phyloP scores from a whole-genome alignment of 768 basidiomycete species.

The Boletellus ananas region DNA sequence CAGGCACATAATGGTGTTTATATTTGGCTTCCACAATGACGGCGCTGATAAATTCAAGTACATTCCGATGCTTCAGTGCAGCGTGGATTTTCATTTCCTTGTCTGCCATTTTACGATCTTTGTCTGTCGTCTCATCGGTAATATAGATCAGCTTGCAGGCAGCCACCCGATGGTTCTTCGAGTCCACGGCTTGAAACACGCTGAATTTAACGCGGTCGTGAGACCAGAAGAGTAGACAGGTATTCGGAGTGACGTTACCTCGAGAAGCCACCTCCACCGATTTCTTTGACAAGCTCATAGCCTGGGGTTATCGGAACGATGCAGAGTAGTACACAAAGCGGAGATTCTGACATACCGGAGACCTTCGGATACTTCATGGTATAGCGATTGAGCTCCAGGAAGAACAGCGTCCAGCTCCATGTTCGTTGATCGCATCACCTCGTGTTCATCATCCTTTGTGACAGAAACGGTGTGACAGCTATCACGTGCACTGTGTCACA shows the following conservation, averaged over 20 bases:
- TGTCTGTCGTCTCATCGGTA: constrained; percentile 57
- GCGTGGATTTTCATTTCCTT: constrained; percentile 92
- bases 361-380: constrained; percentile 34
- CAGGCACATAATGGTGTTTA: constrained; percentile 59
- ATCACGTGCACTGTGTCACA: constrained; percentile 12
- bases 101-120: constrained; percentile 74
- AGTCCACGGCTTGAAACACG: constrained; percentile 79
- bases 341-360: constrained; percentile 16
- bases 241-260: constrained; percentile 42
- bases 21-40: constrained; percentile 68
- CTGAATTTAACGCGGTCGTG: constrained; percentile 34
- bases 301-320: constrained; percentile 38
- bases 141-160: constrained; percentile 84
- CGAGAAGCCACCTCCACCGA: constrained; percentile 88
- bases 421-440: constrained; percentile 2
- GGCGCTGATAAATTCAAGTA: constrained; percentile 81
- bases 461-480: constrained; percentile 23
- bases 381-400: background rate
- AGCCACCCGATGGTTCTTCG: constrained; percentile 61
- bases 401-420: constrained; percentile 5
- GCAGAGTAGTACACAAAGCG: background rate
- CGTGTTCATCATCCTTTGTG: constrained; percentile 14
- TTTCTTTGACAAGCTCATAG: constrained; percentile 65
- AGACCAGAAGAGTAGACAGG: background rate
- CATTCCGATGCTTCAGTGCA: constrained; percentile 70